A percentile compares a stretch with the other conserved stretches of the same genome.
phyloP scores from a whole-genome alignment of 306 rosid genomes.

The Trichosanthes truncata region DNA sequence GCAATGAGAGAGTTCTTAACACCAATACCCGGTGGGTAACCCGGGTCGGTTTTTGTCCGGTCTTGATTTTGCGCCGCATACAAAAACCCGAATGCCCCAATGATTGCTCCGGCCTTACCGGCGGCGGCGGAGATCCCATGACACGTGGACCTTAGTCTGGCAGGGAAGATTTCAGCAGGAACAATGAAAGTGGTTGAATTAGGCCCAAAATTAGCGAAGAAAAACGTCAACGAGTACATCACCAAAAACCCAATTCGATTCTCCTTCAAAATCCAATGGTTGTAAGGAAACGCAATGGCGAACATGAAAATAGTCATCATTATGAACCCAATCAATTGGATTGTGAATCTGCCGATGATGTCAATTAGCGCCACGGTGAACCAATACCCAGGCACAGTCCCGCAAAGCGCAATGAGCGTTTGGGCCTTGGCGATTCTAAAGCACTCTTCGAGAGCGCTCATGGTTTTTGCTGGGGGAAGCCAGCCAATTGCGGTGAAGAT shows the following conservation, averaged over 20 bases:
- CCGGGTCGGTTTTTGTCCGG: conserved; percentile 22
- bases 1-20: conserved; percentile 48
- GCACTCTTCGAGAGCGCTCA: conserved; percentile 74
- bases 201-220: conserved; percentile 89
- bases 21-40: conserved; percentile 78
- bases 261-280: conserved; percentile 51
- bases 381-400: conserved; percentile 95
- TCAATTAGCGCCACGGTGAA: conserved; percentile 64
- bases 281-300: conserved; percentile 70
- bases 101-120: conserved; percentile 85
- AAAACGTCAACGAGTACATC: conserved; percentile 69
- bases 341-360: conserved; percentile 56
- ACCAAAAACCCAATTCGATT: conserved; percentile 53
- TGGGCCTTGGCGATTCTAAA: conserved; percentile 68
- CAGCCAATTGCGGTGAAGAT: conserved; percentile 69
- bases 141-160: conserved; percentile 78
- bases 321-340: conserved; percentile 81
- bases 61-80: conserved; percentile 60
- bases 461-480: conserved; percentile 47
- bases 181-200: conserved; percentile 82
- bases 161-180: conserved; percentile 88
- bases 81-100: conserved; percentile 86
- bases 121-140: conserved; percentile 91
- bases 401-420: conserved; percentile 69
- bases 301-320: conserved; percentile 96